Conservation (phyloP, 495 filamentous ascomycete species). For the Penicillium tannophilum region DNA sequence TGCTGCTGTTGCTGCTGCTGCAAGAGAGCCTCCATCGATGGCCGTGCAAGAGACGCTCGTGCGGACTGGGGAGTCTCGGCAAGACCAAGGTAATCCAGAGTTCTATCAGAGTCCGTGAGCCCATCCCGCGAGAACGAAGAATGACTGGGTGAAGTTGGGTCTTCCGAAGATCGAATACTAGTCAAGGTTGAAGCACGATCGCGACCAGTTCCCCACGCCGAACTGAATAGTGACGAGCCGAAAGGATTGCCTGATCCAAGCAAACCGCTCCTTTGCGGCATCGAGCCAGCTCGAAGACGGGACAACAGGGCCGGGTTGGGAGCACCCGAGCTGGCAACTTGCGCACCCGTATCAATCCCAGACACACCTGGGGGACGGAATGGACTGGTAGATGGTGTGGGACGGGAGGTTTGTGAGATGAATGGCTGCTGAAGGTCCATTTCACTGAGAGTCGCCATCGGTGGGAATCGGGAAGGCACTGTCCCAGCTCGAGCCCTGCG, state of each 20-base stretch:
- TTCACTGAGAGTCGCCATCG: constrained; percentile 62
- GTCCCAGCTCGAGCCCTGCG: constrained; percentile 88
- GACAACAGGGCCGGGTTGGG: constrained; percentile 75
- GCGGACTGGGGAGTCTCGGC: constrained; percentile 90
- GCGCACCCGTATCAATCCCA: constrained; percentile 61
- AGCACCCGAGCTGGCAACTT: constrained; percentile 44
- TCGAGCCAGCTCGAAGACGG: constrained; percentile 88
- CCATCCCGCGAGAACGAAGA: constrained; percentile 90
- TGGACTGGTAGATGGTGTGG: constrained; percentile 88
- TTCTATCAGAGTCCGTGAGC: constrained; percentile 83
- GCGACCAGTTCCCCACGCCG: constrained; percentile 73
- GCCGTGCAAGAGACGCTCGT: constrained; percentile 67
- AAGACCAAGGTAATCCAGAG: constrained; percentile 92
- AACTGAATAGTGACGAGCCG: constrained; percentile 85
- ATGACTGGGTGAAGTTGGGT: constrained; percentile 82
- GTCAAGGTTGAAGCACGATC: constrained; percentile 83
- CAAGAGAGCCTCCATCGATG: constrained; percentile 45
- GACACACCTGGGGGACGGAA: constrained; percentile 79
- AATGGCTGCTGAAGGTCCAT: constrained; percentile 63
- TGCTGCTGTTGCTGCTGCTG: constrained; percentile 61
- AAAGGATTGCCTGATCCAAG: constrained; percentile 69
- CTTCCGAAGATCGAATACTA: constrained; percentile 87
- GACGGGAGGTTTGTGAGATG: constrained; percentile 79
- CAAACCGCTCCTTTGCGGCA: constrained; percentile 84
- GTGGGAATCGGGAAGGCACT: constrained; percentile 91